Base-by-base conservation (phyloP, 2,329 filamentous ascomycete species). In the Dryadomyces quercus-mongolicae region DNA sequence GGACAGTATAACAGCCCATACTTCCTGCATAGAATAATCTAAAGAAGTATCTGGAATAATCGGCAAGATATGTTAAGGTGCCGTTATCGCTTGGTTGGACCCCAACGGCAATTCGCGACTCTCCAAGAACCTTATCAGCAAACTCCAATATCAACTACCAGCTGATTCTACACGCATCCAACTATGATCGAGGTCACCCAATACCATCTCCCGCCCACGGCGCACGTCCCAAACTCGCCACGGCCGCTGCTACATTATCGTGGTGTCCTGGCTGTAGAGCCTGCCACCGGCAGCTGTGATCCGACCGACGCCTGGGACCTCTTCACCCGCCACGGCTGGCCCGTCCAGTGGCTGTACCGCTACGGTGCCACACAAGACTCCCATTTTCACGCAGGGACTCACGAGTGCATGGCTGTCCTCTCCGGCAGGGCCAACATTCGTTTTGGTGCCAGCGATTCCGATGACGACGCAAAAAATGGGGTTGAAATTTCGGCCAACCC, bases 331-430 rank as follows among this genome's bases (percentile, higher is more conserved):
- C 10, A 50, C 47, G 36, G 52, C 16, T 54, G 52, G 52, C 34
- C 21, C 2, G 38, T 34, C n/a, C 13, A n/a, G 36, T 54, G 52
- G 52, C 12, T 54, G 20, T 43, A 43, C 38, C 52, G 46, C n/a
- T 54, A 54, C 25, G 52, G 52, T n/a, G n/a, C 21, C 9, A 50
- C 52, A 15, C 52, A 50, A 47, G 18, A 15, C 20, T 6, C 47
- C 36, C 52, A 54, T 18, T 54, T 36, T 22, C 52, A 54, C 18
- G 40, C 47, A 8, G 12, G 1, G 13, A 40, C 18, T 22, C 52
- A 54, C 40, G 52, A 54, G 47, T 54, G 52, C 46, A 54, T 54
- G 52, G 52, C 40, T 38, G 52, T 54, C 21, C 52, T 54, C 15
- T 49, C 52, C 2, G 52, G 52, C 36, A 34, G 16, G 3, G 52